phyloP scores from a whole-genome alignment of 2,329 filamentous ascomycete species.

The Elsinoe necatrix region DNA sequence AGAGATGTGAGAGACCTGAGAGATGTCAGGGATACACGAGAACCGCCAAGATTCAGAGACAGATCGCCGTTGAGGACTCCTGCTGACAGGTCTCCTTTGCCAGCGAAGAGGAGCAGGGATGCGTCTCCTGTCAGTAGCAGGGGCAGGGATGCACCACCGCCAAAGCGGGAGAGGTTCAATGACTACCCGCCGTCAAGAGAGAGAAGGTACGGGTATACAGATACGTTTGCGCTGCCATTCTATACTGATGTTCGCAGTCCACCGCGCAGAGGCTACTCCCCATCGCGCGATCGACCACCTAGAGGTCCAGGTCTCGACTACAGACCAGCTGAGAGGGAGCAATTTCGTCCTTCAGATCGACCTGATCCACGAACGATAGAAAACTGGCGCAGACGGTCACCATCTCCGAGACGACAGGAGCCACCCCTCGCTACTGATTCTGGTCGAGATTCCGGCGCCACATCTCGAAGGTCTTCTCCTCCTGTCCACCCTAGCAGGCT shows the following conservation, averaged over 20 bases:
- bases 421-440: constrained; percentile 44
- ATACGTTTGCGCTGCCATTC: not conserved
- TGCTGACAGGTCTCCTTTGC: constrained; percentile 37
- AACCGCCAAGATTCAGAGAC: constrained; percentile 22
- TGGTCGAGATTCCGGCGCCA: constrained; percentile 44
- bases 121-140: constrained; percentile 40
- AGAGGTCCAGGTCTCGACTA: constrained; percentile 31
- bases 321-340: constrained; percentile 46
- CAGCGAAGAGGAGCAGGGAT: constrained; percentile 37
- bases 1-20: constrained; percentile 18
- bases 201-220: constrained; percentile 11
- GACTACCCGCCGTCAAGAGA: constrained; percentile 32
- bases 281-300: constrained; percentile 30
- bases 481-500: constrained; percentile 48
- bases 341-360: constrained; percentile 43
- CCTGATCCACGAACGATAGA: constrained; percentile 41
- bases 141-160: constrained; percentile 35
- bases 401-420: constrained; percentile 37
- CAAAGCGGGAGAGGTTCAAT: constrained; percentile 40
- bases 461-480: constrained; percentile 55
- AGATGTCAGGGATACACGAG: constrained; percentile 20
- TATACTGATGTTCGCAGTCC: constrained; percentile 21
- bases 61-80: constrained; percentile 35
- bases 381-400: constrained; percentile 47
- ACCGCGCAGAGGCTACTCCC: constrained; percentile 37